These are phyloP conservation scores for Ustilago trichophora DNA, from an alignment of 1,284 basidiomycete genomes.

Conservation along the genomic window DNA sequence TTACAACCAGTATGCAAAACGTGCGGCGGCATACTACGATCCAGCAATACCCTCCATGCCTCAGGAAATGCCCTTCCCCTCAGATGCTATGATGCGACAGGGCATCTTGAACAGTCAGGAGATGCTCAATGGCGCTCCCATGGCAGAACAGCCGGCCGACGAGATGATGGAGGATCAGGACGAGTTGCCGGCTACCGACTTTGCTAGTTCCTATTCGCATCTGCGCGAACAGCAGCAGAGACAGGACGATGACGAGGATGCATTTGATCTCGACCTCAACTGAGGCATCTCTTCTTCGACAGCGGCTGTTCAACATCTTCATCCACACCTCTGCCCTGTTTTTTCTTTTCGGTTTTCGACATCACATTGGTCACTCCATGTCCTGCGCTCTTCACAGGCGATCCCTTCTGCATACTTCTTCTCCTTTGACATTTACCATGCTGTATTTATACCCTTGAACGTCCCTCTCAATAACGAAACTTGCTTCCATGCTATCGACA, in stretches of 20 bases:
- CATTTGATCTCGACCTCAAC: constrained; percentile 58
- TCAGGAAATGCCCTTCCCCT: constrained; percentile 58
- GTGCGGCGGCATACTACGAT: constrained; percentile 56
- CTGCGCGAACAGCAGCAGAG: constrained; percentile 28
- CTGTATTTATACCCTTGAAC: too few relatives aligned
- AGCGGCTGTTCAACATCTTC: too few relatives aligned
- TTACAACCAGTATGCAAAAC: constrained; percentile 50
- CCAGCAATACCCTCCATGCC: constrained; percentile 56
- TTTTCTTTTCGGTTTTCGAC: too few relatives aligned
- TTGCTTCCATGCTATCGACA: too few relatives aligned
- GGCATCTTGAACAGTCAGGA: constrained; percentile 53
- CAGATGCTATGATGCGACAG: constrained; percentile 56
- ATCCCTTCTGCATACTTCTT: too few relatives aligned
- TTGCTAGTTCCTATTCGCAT: constrained; percentile 28
- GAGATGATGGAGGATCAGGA: constrained; percentile 17
- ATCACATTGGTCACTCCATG: too few relatives aligned
- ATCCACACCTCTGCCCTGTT: too few relatives aligned
- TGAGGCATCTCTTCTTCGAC: too few relatives aligned
- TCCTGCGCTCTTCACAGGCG: too few relatives aligned
- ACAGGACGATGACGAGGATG: constrained; percentile 53
- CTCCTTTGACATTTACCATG: too few relatives aligned
- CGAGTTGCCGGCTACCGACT: constrained; percentile 18
- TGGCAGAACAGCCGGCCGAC: constrained; percentile 25
- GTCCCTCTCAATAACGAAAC: too few relatives aligned
- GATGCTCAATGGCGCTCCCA: constrained; percentile 34